Base-by-base conservation (phyloP, 495 filamentous ascomycete species). In the Collariella sp. region DNA sequence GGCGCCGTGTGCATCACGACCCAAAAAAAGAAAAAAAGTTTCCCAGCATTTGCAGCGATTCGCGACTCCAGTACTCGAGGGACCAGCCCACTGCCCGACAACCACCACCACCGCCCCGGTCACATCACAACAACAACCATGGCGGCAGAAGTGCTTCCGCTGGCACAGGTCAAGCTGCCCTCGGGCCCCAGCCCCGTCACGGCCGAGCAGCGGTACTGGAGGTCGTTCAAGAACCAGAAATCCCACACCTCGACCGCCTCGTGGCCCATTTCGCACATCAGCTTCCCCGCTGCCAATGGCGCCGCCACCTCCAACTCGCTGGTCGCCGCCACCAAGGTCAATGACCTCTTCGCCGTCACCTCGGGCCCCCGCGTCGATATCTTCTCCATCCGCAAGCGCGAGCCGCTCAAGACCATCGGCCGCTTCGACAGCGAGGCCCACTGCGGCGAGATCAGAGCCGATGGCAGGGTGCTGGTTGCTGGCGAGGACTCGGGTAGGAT, bases 181-280 rank as follows among this genome's bases (percentile, higher is more conserved):
- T 72, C 79, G 22, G 86, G 84, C 33, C 85, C 86, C 51, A 78
- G 79, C 19, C 79, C 83, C 46, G 64, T 85, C 24, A 95, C 90
- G 5, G 82, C 91, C 42, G 93, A 99, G 73, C 90, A 97, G 71
- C 79, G 83, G 59, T 97, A 96, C 76, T 99, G 93, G 69, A 83
- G 83, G 59, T 84, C 83, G 34, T 98, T 98, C 77, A 87, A 84
- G 69, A 91, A 91, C 41, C 85, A 89, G 31, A 83, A 91, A 43
- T 79, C 87, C 26, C 81, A 97, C 41, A 87, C 91, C 9, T 91
- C 93, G 35, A 86, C 87, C 42, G 84, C 89, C 57, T 85, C 87
- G 67, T 84, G 82, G 62, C 85, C 89, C 50, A 78, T 98, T 62
- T 95, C 89, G 29, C 80, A 89, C 65, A 94, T 98, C 68, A 88